Evolutionary conservation across 1,284 basidiomycete genomes (phyloP), one percentile per base, ranked within the genome.

Genomic region (Porodaedalea pini): DNA sequence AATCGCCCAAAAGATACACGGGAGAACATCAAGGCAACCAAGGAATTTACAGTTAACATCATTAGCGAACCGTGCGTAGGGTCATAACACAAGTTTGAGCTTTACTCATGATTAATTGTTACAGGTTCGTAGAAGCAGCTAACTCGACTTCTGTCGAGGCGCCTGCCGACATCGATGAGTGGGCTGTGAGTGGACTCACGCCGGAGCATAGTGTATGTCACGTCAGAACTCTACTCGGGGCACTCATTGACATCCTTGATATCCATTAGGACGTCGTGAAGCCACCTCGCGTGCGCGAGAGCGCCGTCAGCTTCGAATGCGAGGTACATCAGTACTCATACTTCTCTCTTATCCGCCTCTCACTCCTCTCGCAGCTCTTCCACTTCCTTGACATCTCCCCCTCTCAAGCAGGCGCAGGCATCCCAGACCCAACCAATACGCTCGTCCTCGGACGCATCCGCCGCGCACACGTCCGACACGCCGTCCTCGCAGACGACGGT

Each of bases 21-120:
- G 50, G 75, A 76, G 57, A 92, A 92, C 65, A 86, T 92, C 63
- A 72, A 81, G 47, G 70, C 73, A 0, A 86, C 82, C 4, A 84
- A 83, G 63, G 78, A 86, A 66, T 93, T 92, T 68, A 85, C 83
- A 5, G 82, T 88, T 44, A 88, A 83, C 65, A 85, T 92, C 61
- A 85, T 92, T 65, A 87, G 84, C 61, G 88, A 91, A 68, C 73
- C 83, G 0, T 60, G 23, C 15, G 58, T 52, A 4, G 32, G 4
- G 2, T 44, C 56, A 10, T 43, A 8, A 11, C 27, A 7, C 3
- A 7, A 2, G 10, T 3, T 1, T 29, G 4, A 21, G 3, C 8
- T 49, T 32, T 25, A 13, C 15, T 48, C 3, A 27, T 27, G 3
- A 15, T n/a, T 10, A 15, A 10, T 49, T 44, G 7, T 32, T 44